Conservation (phyloP, 2,329 filamentous ascomycete species). For the Hypoxylon sp. region DNA sequence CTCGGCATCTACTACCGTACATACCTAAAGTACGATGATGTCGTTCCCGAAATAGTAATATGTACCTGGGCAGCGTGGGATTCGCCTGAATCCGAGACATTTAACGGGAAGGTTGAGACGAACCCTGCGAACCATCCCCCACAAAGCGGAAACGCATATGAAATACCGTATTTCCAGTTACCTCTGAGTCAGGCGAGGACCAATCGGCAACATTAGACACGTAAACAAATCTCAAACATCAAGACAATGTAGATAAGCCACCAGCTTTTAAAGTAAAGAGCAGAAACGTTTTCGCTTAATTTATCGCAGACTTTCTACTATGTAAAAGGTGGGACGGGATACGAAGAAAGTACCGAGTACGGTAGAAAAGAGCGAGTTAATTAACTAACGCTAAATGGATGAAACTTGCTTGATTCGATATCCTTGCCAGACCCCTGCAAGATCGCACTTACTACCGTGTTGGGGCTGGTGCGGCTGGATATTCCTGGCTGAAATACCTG, state of each 20-base stretch:
- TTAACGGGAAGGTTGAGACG: slow-evolving; percentile 24
- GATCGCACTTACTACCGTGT: slow-evolving; percentile 10
- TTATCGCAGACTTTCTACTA: too few species aligned
- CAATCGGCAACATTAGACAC: background rate
- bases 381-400: slow-evolving; percentile 15
- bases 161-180: slow-evolving; percentile 13
- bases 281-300: background rate
- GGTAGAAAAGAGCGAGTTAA: background rate
- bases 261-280: too few species aligned
- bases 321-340: too few species aligned
- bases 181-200: background rate
- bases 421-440: slow-evolving; percentile 29
- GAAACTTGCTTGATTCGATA: slow-evolving; percentile 11
- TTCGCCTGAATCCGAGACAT: slow-evolving; percentile 17
- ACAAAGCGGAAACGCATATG: slow-evolving; percentile 18
- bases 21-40: background rate
- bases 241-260: too few species aligned
- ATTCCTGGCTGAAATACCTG: too few species aligned
- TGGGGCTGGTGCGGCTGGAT: slow-evolving; percentile 21
- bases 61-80: slow-evolving; percentile 2
- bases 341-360: background rate
- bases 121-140: slow-evolving; percentile 20
- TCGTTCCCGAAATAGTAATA: background rate
- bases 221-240: too few species aligned
- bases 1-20: background rate